Base-by-base conservation (phyloP, 176 grass and related monocot species). In the Aegilops tauschii region DNA sequence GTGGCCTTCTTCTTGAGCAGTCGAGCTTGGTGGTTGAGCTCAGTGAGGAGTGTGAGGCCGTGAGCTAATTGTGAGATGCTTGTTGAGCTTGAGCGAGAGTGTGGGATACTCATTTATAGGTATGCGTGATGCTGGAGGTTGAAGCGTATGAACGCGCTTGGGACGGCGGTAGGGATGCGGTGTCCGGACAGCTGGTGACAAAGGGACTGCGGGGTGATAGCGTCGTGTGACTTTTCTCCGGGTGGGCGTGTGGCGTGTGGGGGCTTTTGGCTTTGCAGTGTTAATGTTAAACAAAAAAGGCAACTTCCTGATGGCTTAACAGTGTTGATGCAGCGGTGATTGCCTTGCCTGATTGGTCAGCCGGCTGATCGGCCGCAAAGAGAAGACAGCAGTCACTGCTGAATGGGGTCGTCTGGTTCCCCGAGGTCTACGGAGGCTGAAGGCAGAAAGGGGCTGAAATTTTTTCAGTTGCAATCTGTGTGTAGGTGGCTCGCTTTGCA, bases 81-180 rank as follows among this genome's bases (percentile, higher is more conserved):
- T 6, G 16, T 14, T 8, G 52, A 47, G 39, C 7, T 65, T 49
- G 12, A 76, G 70, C 7, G 29, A 56, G 13, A 39, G 8, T 28
- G 54, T 3, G 58, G 5, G 49, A 20, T 16, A 37, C 29, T 42
- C 71, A 86, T 90, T 23, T 90, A 90, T 90, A 90, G 79, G 71
- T 90, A 64, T 82, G 88, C 21, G 27, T 54, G 34, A 18, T 72
- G 18, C 20, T 18, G 18, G 68, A 70, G 68, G 34, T 70, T 70
- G 6, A 67, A 67, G 29, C 8, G 29, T 14, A 54, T 68, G 20
- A 42, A 89, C 88, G 88, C 88, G 88, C 61, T 58, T 54, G 50
- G 50, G 50, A 49, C 68, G 17, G 83, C 81, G 76, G 82, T 47
- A 70, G 36, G 6, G 27, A 27, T n/a, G 20, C 25, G 42, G 11